These are phyloP conservation scores for Tolypocladium tropicale DNA, from an alignment of 2,329 filamentous ascomycete species.

Conservation along the genomic window DNA sequence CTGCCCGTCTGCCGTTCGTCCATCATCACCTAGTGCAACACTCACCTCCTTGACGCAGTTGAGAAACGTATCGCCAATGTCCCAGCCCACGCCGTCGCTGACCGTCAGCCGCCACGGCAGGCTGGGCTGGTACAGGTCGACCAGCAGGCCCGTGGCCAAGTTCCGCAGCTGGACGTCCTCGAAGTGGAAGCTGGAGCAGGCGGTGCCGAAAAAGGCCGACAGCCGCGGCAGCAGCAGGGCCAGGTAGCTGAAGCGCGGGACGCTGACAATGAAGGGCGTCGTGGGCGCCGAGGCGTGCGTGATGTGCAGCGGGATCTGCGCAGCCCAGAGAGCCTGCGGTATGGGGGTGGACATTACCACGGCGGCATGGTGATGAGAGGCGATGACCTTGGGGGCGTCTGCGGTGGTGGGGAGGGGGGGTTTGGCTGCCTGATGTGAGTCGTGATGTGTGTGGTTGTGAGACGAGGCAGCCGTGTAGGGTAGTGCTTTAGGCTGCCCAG, in stretches of 20 bases:
- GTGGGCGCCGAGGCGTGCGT: constrained; percentile 36
- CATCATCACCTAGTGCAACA: constrained; percentile 1
- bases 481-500: too few species aligned
- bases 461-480: background rate
- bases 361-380: constrained; percentile 4
- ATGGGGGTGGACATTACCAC: constrained; percentile 18
- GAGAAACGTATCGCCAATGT: constrained; percentile 52
- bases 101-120: constrained; percentile 47
- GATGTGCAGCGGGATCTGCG: constrained; percentile 44
- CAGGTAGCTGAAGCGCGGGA: constrained; percentile 51
- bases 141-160: constrained; percentile 41
- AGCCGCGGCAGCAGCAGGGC: constrained; percentile 46
- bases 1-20: background rate
- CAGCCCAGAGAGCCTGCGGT: constrained; percentile 41
- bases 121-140: constrained; percentile 45
- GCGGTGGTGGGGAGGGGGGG: background rate
- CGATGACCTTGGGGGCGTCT: background rate
- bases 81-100: constrained; percentile 44
- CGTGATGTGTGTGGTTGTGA: background rate
- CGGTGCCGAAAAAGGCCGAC: constrained; percentile 38
- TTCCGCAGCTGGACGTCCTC: constrained; percentile 43
- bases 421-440: background rate
- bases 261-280: constrained; percentile 39
- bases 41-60: constrained; percentile 54
- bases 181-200: constrained; percentile 50